phyloP scores from a whole-genome alignment of 140 eudicot species.

The Stevia rebaudiana region DNA sequence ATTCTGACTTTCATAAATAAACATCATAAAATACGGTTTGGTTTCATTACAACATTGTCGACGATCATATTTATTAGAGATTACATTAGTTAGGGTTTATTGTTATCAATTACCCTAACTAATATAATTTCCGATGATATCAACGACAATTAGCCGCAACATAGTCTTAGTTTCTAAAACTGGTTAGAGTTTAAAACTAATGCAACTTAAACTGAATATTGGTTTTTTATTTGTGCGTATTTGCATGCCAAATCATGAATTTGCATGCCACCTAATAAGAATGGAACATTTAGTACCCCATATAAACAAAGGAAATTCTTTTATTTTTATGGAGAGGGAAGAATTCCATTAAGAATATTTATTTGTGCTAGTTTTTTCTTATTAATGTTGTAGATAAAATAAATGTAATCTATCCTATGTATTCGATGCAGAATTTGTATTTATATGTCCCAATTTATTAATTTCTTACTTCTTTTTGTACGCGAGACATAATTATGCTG shows the following conservation, averaged over 20 bases:
- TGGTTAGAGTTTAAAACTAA: constrained; percentile 11
- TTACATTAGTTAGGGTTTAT: too few relatives aligned
- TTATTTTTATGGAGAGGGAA: constrained; percentile 26
- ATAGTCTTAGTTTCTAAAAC: neutral
- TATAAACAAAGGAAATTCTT: constrained; percentile 4
- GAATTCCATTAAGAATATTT: constrained; percentile 19
- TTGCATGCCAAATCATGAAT: constrained; percentile 26
- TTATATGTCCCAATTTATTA: neutral
- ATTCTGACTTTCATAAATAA: constrained; percentile 42
- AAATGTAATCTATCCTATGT: constrained; percentile 28
- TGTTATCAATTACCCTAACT: too few relatives aligned
- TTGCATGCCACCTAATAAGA: constrained; percentile 26
- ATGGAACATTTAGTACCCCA: constrained; percentile 35
- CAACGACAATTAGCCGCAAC: neutral
- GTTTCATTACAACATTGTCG: too few relatives aligned
- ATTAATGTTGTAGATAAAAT: constrained; percentile 33
- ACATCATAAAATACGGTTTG: neutral
- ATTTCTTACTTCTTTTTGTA: neutral
- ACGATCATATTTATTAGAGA: too few relatives aligned
- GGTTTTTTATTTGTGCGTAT: constrained; percentile 13
- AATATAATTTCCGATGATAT: too few relatives aligned
- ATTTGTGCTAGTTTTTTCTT: constrained; percentile 11
- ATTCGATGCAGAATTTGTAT: constrained; percentile 7
- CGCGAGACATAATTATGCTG: neutral
- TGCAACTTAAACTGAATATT: constrained; percentile 19